Conservation (phyloP, 2,329 filamentous ascomycete genomes). For the Ilyonectria mors-panacis region DNA sequence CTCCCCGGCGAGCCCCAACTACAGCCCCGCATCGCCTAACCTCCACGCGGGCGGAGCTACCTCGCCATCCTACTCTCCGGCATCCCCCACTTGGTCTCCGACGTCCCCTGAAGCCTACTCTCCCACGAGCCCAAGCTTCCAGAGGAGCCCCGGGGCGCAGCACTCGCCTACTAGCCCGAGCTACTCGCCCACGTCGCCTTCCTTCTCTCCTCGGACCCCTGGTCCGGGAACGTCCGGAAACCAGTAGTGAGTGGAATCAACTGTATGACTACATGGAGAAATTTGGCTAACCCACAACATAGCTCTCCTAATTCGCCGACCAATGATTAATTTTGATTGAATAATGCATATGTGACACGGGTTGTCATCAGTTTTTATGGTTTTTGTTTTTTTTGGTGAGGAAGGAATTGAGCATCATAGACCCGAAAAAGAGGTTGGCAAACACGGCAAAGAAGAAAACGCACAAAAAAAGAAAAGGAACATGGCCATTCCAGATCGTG, state of each 20-base stretch:
- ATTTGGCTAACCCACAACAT: constrained; percentile 45
- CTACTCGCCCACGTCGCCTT: constrained; percentile 76
- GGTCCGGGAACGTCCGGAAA: constrained; percentile 61
- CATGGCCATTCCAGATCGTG: constrained; percentile 22
- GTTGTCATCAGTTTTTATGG: constrained; percentile 45
- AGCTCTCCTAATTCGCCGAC: constrained; percentile 62
- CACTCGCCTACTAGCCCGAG: constrained; percentile 78
- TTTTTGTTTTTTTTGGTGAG: constrained; percentile 43
- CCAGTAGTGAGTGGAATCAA: constrained; percentile 54
- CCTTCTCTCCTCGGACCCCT: constrained; percentile 63
- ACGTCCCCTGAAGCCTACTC: constrained; percentile 78
- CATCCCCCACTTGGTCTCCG: constrained; percentile 84
- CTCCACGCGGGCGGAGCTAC: constrained; percentile 61
- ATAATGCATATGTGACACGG: constrained; percentile 54
- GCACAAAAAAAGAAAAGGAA: constrained; percentile 29
- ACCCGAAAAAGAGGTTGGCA: constrained; percentile 44
- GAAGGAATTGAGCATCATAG: constrained; percentile 47
- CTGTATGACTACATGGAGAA: background rate
- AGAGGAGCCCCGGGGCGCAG: constrained; percentile 67
- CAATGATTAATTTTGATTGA: constrained; percentile 57
- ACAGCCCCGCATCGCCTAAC: constrained; percentile 78
- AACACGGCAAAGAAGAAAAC: constrained; percentile 39
- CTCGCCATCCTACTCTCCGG: constrained; percentile 76
- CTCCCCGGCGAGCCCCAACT: constrained; percentile 79
- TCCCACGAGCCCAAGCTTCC: constrained; percentile 74